Conservation (phyloP, 2,329 filamentous ascomycete genomes). For the Alternaria atra region DNA sequence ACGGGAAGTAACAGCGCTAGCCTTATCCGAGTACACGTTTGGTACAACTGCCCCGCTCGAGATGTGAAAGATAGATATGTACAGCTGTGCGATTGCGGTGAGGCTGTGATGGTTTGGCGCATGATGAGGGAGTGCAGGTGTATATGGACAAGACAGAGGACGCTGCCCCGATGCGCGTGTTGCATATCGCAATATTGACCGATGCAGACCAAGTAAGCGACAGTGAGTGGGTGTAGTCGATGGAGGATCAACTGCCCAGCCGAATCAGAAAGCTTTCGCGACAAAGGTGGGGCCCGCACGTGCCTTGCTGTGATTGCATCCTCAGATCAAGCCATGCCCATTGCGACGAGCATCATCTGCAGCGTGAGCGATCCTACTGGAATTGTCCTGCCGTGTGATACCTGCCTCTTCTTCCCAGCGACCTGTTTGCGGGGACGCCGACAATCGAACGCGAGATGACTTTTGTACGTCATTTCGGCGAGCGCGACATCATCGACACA, state of each 20-base stretch:
- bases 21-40: not conserved
- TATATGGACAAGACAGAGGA: not conserved
- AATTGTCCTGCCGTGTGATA: conserved; percentile 9
- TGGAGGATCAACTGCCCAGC: not conserved
- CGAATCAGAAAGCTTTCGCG: conserved; percentile 7
- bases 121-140: not conserved
- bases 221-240: not conserved
- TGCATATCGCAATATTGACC: conserved; percentile 10
- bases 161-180: not conserved
- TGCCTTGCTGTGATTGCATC: conserved; percentile 9
- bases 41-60: conserved; percentile 17
- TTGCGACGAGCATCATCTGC: conserved; percentile 20
- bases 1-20: conserved; percentile 18
- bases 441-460: not conserved
- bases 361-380: conserved; percentile 7
- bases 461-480: conserved; percentile 8
- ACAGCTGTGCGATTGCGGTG: conserved; percentile 11
- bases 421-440: conserved; percentile 16
- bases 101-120: conserved; percentile 7
- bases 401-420: conserved; percentile 15
- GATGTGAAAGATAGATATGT: conserved; percentile 7
- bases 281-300: conserved; percentile 8
- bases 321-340: conserved; percentile 17
- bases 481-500: not conserved
- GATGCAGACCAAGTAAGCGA: conserved; percentile 14